phyloP scores from a whole-genome alignment of 257 asterid species.

The Hygrophila difformis region DNA sequence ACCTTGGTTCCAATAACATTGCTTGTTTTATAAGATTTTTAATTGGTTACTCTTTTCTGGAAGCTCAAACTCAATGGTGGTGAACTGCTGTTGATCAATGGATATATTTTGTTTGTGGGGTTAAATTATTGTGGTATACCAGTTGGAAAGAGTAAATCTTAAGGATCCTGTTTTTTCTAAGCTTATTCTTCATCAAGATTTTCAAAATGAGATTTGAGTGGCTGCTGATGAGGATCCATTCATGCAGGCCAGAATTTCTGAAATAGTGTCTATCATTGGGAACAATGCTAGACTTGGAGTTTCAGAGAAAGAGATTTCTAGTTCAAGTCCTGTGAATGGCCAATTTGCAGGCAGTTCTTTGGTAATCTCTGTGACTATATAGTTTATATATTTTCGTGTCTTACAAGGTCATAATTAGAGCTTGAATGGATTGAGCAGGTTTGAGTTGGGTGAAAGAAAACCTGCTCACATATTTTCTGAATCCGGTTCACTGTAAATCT shows the following conservation, averaged over 20 bases:
- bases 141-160: neutral
- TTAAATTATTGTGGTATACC: neutral
- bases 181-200: slow-evolving; percentile 6
- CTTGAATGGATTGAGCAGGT: too few species aligned
- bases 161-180: too few species aligned
- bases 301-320: slow-evolving; percentile 36
- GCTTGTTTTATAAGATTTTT: neutral
- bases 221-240: slow-evolving; percentile 21
- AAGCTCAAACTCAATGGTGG: slow-evolving; percentile 9
- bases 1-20: neutral
- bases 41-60: slow-evolving; percentile 1
- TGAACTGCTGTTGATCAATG: neutral
- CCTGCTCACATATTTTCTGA: too few species aligned
- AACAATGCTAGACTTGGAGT: slow-evolving; percentile 42
- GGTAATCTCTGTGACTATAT: slow-evolving; percentile 32
- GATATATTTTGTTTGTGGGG: slow-evolving; percentile 3
- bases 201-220: slow-evolving; percentile 13
- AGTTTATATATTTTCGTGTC: slow-evolving; percentile 7
- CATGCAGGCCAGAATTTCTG: slow-evolving; percentile 70
- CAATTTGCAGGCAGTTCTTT: slow-evolving; percentile 48
- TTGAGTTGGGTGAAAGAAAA: too few species aligned
- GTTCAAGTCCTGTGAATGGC: slow-evolving; percentile 29
- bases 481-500: too few species aligned
- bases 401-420: slow-evolving; percentile 9
- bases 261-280: slow-evolving; percentile 50